Evolutionary conservation across 495 filamentous ascomycete species (phyloP), one percentile per base, ranked within the genome.

Genomic region (Annulohypoxylon nitens): DNA sequence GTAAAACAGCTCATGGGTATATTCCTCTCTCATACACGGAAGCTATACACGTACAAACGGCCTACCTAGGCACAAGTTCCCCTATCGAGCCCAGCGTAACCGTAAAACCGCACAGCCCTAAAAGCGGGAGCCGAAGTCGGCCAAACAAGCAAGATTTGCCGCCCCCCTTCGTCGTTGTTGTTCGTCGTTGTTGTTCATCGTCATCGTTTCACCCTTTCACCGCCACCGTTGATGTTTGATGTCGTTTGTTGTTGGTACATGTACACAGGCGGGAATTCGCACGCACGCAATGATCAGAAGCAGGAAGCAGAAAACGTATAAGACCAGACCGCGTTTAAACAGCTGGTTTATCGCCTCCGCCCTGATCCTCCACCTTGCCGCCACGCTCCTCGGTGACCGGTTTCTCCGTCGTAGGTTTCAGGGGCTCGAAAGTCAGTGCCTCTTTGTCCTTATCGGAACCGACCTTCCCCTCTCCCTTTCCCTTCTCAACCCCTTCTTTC

Each of bases 361-460:
- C 63, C 20, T 70, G 45, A 36, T 39, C 62, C 14, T 69, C 45
- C 20, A 43, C 4, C 58, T 45, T 43, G 14, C 8, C 30, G 25
- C 34, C 63, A 18, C 47, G 23, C 33, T 72, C 58, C 4, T 18
- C 51, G 12, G 50, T 48, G 4, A 45, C 10, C 6, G 64, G 55
- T 23, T 58, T 63, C 43, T 67, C 63, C 39, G n/a, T n/a, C 8
- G 58, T 51, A 48, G 41, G 69, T 16, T 16, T 54, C 30, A 67
- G 6, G 2, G 70, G 70, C 16, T 67, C 64, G 39, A 59, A 68
- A 16, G 33, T 68, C 59, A 73, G 10, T 30, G 16, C 20, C 12
- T 64, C 25, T 14, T 61, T 57, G 12, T 48, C 14, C 14, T 16
- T 14, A 16, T 14, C 36, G 11, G 16, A 7, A 10, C 58, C 20